Conservation (phyloP, 2,329 filamentous ascomycete genomes). For the Calonectria henricotiae region DNA sequence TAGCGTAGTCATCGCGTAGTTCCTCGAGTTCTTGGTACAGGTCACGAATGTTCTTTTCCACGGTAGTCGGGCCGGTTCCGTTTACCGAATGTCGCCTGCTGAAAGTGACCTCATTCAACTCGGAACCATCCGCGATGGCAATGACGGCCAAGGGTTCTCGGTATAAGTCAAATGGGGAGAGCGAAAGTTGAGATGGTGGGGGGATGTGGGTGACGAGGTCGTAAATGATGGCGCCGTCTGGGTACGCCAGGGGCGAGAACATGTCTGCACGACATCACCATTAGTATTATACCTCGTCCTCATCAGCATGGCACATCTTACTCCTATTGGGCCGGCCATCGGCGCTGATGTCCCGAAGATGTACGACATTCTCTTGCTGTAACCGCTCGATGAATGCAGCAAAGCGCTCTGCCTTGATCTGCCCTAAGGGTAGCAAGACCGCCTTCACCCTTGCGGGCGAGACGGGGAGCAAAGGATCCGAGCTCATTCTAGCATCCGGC, state of each 20-base stretch:
- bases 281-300: conserved; percentile 41
- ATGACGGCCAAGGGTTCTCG: conserved; percentile 88
- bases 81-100: conserved; percentile 71
- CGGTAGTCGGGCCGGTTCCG: conserved; percentile 66
- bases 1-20: conserved; percentile 81
- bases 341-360: conserved; percentile 88
- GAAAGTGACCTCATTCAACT: conserved; percentile 72
- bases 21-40: conserved; percentile 80
- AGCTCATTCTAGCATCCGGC: conserved; percentile 79
- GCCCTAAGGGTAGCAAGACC: conserved; percentile 88
- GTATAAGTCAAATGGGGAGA: conserved; percentile 92
- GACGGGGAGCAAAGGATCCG: conserved; percentile 91
- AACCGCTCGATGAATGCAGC: conserved; percentile 84
- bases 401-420: conserved; percentile 88
- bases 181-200: conserved; percentile 82
- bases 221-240: conserved; percentile 88
- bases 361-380: conserved; percentile 84
- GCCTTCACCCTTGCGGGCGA: conserved; percentile 93
- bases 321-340: conserved; percentile 90
- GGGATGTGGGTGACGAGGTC: conserved; percentile 87
- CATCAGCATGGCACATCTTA: conserved; percentile 61
- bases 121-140: conserved; percentile 86
- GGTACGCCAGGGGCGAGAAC: conserved; percentile 93
- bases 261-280: conserved; percentile 74
- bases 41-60: conserved; percentile 72